A percentile compares a stretch with the other conserved stretches of the same genome.
Evolutionary conservation across 1,139 yeast genomes (phyloP).

Genomic region (Pichia sp.): DNA sequence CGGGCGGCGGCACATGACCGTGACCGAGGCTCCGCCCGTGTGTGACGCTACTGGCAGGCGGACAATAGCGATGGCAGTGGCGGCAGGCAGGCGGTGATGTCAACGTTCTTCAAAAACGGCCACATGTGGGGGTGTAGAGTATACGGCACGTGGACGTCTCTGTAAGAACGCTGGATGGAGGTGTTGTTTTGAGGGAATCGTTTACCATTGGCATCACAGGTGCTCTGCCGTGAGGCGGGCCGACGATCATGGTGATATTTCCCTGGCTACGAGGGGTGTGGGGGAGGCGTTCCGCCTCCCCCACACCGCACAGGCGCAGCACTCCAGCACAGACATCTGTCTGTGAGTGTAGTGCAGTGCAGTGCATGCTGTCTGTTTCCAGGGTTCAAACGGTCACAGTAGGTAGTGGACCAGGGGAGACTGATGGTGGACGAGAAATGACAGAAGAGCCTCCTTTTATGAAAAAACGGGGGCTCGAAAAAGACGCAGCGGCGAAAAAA

Average conservation of each 20-base stretch:
- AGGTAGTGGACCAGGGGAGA: not conserved
- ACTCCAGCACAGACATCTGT: constrained; percentile 2
- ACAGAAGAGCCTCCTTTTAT: not conserved
- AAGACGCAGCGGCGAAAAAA: not conserved
- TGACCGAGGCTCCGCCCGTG: no score
- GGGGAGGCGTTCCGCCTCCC: no score
- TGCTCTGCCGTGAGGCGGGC: not conserved
- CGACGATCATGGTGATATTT: constrained; percentile 14
- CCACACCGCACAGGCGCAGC: not conserved
- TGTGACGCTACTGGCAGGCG: no score
- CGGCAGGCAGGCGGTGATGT: constrained; percentile 6
- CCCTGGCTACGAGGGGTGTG: constrained; percentile 6
- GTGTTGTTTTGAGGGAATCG: constrained; percentile 14
- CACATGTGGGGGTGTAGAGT: constrained; percentile 1
- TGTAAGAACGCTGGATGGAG: constrained; percentile 14
- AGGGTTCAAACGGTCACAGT: no score
- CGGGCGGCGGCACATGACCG: not conserved
- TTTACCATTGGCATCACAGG: constrained; percentile 13
- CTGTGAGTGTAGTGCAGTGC: not conserved
- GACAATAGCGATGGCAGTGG: not conserved
- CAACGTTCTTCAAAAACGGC: constrained; percentile 15
- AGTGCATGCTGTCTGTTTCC: not conserved
- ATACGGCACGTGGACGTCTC: constrained; percentile 11
- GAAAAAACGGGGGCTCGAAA: not conserved
- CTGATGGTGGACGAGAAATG: not conserved